phyloP scores from a whole-genome alignment of 352 stramenopile species.

The Phytophthora constricta region DNA sequence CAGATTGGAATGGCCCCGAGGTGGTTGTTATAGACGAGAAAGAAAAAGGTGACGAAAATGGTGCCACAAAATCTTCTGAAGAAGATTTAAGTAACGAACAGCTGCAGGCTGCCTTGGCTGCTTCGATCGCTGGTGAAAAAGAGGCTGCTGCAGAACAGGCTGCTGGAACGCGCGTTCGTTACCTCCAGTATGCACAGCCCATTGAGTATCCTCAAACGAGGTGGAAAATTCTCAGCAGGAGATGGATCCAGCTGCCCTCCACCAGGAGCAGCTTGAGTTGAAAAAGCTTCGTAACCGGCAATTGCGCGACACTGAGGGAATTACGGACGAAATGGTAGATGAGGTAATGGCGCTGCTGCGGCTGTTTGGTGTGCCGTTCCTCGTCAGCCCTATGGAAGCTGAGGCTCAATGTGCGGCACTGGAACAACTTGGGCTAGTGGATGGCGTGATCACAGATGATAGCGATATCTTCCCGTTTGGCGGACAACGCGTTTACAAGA shows the following conservation, averaged over 20 bases:
- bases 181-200: conserved; percentile 53
- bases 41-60: conserved; percentile 8
- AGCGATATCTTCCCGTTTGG: conserved; percentile 96
- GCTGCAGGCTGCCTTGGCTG: conserved; percentile 40
- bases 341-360: conserved; percentile 96
- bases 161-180: conserved; percentile 30
- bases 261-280: conserved; percentile 69
- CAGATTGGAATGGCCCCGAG: conserved; percentile 9
- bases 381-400: conserved; percentile 99
- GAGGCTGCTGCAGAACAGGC: conserved; percentile 21
- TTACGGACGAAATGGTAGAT: conserved; percentile 98
- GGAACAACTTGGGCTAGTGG: conserved; percentile 95
- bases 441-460: conserved; percentile 99
- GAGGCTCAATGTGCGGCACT: conserved; percentile 98
- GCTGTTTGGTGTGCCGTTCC: conserved; percentile 98
- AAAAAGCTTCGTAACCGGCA: conserved; percentile 83
- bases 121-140: conserved; percentile 43
- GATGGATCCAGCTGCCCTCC: conserved; percentile 47
- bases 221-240: conserved; percentile 19
- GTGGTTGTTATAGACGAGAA: conserved; percentile 38
- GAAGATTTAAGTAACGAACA: conserved; percentile 30
- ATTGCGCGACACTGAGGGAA: conserved; percentile 91
- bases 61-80: neutral
- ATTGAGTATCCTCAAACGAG: conserved; percentile 4
- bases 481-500: conserved; percentile 96